Conservation (phyloP, 31 red algal species). For the Asparagopsis taxiformis region DNA sequence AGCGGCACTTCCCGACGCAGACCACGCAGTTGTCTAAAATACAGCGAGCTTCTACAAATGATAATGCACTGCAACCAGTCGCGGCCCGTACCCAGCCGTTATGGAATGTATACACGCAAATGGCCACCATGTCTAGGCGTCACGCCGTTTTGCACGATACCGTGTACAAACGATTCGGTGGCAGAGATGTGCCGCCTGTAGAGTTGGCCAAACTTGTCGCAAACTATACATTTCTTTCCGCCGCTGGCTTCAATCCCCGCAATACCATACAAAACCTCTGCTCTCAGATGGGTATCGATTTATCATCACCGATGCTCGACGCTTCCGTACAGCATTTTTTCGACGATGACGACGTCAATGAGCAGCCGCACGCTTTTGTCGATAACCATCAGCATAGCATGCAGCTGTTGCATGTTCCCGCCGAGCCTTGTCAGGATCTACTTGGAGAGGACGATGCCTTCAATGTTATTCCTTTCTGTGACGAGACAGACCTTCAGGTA, state of each 20-base stretch:
- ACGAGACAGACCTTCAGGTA: no score
- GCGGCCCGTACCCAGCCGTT: background rate
- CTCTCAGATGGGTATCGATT: slow-evolving; percentile 23
- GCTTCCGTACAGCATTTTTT: background rate
- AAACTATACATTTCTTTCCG: slow-evolving; percentile 41
- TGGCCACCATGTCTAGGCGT: slow-evolving; percentile 5
- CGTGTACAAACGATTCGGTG: slow-evolving; percentile 14
- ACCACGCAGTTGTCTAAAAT: no score
- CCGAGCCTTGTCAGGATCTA: no score
- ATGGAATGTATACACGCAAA: slow-evolving; percentile 24
- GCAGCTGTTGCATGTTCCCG: no score
- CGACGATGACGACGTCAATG: no score
- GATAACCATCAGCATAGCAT: no score
- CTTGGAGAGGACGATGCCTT: no score
- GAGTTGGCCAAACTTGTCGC: slow-evolving; percentile 19
- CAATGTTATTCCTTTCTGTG: no score
- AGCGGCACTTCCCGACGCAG: no score
- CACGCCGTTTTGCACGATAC: slow-evolving; percentile 20
- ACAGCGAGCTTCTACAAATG: no score
- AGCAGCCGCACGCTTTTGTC: no score
- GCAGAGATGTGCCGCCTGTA: slow-evolving; percentile 6
- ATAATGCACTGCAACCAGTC: no score
- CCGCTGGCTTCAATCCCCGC: slow-evolving; percentile 24
- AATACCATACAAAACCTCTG: slow-evolving; percentile 28
- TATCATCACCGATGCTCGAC: slow-evolving; percentile 11